Conservation (phyloP, 306 rosid species). For the Hippophae rhamnoides region DNA sequence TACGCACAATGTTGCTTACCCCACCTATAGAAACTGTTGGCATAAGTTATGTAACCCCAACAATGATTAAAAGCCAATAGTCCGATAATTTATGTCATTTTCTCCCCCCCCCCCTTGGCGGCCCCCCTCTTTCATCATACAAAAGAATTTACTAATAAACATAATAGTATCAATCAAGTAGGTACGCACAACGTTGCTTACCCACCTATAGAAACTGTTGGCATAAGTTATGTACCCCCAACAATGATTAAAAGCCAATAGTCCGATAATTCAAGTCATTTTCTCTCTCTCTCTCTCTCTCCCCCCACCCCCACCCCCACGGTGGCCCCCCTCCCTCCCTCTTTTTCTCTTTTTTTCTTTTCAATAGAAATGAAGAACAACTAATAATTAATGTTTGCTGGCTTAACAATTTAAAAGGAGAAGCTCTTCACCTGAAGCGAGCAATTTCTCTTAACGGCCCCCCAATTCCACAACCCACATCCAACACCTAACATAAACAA, state of each 20-base stretch:
- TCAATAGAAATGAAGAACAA: background rate
- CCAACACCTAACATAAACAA: slow-evolving; percentile 56
- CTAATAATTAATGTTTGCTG: background rate
- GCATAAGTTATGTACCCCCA: background rate
- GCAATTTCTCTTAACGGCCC: slow-evolving; percentile 88
- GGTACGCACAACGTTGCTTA: background rate
- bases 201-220: background rate
- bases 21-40: background rate
- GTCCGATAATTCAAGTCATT: too few relatives aligned
- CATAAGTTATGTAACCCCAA: background rate
- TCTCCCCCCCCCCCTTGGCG: too few relatives aligned
- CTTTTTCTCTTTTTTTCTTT: too few relatives aligned
- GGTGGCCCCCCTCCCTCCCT: too few relatives aligned
- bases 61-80: background rate
- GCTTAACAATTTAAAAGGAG: background rate
- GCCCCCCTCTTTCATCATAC: background rate
- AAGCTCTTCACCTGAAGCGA: slow-evolving; percentile 60
- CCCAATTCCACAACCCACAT: slow-evolving; percentile 95
- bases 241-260: background rate
- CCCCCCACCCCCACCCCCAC: too few relatives aligned
- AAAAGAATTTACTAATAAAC: too few relatives aligned
- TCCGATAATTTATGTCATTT: too few relatives aligned
- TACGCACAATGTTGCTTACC: background rate
- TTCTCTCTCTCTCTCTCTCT: too few relatives aligned
- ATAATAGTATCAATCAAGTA: background rate